phyloP scores from a whole-genome alignment of 768 basidiomycete genomes.

The Mycena belliarum region DNA sequence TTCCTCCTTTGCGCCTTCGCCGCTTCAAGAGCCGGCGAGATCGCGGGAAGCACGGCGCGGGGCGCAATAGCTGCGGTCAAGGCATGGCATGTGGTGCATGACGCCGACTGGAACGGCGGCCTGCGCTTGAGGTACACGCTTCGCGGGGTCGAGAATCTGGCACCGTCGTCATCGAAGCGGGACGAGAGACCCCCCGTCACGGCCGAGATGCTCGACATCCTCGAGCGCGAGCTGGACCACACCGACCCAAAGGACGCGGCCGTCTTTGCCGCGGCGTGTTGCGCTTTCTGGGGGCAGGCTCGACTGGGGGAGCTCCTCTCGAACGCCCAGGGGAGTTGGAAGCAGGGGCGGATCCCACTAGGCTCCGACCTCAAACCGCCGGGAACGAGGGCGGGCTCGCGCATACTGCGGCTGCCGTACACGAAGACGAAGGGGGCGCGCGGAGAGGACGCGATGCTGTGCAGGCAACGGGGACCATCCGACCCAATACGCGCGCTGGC shows the following conservation, averaged over 20 bases:
- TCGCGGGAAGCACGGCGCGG: neutral
- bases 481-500: neutral
- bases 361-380: neutral
- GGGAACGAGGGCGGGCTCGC: neutral
- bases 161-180: neutral
- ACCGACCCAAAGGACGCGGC: constrained; percentile 7
- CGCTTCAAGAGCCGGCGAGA: neutral
- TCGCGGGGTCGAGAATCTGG: constrained; percentile 2
- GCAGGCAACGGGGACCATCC: neutral
- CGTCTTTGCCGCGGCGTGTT: constrained; percentile 11
- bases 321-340: neutral
- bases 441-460: neutral
- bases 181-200: constrained; percentile 8
- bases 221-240: constrained; percentile 3
- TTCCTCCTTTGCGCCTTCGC: constrained; percentile 16
- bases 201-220: neutral
- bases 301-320: constrained; percentile 21
- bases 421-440: no score
- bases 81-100: constrained; percentile 24
- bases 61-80: neutral
- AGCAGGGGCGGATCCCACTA: neutral
- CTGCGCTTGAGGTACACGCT: constrained; percentile 6
- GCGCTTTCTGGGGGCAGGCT: constrained; percentile 17
- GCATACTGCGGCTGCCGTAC: neutral
- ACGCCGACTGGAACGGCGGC: constrained; percentile 1